Evolutionary conservation across 495 filamentous ascomycete species (phyloP).

Genomic region (Aspergillus avenaceus): DNA sequence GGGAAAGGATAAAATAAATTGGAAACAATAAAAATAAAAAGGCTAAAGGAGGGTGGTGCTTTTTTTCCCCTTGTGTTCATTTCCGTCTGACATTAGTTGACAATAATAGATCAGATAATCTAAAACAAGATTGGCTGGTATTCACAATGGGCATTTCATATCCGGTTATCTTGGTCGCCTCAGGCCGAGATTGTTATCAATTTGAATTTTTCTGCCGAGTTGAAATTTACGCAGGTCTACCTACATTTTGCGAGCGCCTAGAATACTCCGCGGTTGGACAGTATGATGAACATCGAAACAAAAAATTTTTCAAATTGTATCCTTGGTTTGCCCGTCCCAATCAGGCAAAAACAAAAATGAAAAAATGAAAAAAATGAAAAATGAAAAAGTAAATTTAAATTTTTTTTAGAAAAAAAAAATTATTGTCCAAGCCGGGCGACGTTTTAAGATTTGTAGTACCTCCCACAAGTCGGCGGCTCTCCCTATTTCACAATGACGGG

Average conservation of each 20-base stretch:
- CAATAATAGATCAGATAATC: neutral
- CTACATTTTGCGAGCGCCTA: too few relatives aligned
- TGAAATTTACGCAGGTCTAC: too few relatives aligned
- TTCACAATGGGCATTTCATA: neutral
- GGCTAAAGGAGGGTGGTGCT: too few relatives aligned
- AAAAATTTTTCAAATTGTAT: slow-evolving; percentile 1
- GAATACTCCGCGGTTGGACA: too few relatives aligned
- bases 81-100: neutral
- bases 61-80: too few relatives aligned
- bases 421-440: too few relatives aligned
- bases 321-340: slow-evolving; percentile 5
- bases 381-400: neutral
- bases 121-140: neutral
- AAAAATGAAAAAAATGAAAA: neutral
- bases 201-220: too few relatives aligned
- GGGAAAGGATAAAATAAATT: neutral
- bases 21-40: neutral
- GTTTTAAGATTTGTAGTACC: too few relatives aligned
- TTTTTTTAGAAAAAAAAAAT: too few relatives aligned
- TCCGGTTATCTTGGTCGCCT: neutral
- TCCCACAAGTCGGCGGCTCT: slow-evolving; percentile 1
- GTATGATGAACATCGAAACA: too few relatives aligned
- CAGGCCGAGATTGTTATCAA: neutral
- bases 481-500: neutral
- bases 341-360: slow-evolving; percentile 1